Conservation (phyloP, 352 stramenopile genomes). For the Phytopythium vexans region DNA sequence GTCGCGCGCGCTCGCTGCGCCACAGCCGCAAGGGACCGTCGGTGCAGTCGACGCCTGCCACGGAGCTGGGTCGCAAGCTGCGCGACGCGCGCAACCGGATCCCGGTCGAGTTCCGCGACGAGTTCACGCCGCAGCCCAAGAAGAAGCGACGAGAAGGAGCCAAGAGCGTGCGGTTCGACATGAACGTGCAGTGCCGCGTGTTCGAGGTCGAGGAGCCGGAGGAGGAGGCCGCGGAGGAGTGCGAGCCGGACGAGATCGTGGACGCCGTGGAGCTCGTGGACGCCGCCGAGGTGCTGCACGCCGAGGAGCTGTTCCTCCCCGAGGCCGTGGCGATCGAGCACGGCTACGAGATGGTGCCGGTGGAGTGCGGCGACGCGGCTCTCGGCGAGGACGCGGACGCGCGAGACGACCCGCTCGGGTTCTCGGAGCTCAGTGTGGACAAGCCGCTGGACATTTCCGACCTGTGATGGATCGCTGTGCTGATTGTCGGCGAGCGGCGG, state of each 20-base stretch:
- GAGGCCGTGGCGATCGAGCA: constrained; percentile 12
- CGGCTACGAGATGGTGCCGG: constrained; percentile 20
- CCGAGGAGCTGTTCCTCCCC: constrained; percentile 17
- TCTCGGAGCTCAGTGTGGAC: constrained; percentile 32
- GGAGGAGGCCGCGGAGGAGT: constrained; percentile 32
- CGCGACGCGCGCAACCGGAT: constrained; percentile 48
- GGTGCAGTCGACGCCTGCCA: constrained; percentile 32
- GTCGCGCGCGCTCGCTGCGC: constrained; percentile 38
- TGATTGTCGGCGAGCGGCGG: no score
- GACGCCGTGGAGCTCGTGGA: constrained; percentile 38
- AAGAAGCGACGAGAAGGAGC: constrained; percentile 23
- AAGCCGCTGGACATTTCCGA: constrained; percentile 35
- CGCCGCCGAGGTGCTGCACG: constrained; percentile 29
- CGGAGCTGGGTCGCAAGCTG: constrained; percentile 41
- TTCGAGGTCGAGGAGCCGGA: constrained; percentile 60
- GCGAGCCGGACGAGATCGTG: constrained; percentile 35
- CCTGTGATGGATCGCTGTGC: constrained; percentile 10
- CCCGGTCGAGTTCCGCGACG: constrained; percentile 54
- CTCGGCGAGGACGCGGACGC: constrained; percentile 13
- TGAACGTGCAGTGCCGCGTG: constrained; percentile 26
- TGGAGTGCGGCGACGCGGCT: constrained; percentile 15
- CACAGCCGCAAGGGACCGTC: constrained; percentile 37
- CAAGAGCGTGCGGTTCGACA: constrained; percentile 44
- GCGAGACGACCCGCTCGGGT: constrained; percentile 27
- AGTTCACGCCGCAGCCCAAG: constrained; percentile 32